Base-by-base conservation (phyloP, 2,329 filamentous ascomycete species). In the Fusarium luffae region DNA sequence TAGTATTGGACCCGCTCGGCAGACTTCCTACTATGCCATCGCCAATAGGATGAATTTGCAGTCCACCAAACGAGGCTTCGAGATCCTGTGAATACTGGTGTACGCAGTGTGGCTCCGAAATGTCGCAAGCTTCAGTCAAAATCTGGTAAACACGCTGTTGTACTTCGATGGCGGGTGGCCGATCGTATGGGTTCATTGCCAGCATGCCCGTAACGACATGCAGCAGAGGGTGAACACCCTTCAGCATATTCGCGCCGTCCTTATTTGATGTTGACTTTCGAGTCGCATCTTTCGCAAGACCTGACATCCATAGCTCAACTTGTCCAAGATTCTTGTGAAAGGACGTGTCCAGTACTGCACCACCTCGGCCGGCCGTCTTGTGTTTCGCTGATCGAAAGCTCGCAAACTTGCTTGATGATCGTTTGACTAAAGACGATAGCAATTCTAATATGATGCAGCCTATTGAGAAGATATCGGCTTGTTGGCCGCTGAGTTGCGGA, bases 361-460 rank as follows among this genome's bases (percentile, higher is more conserved):
- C 88, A 30, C 88, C 88, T 25, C 86, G 81, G 1, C 85, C 85
- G 16, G 84, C 78, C 42, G 80, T 85, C 75, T 89, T 90, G 76
- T 91, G 88, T 75, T 89, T 90, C 5, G 87, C 85, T 2, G 88
- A 85, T 8, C 92, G 89, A 76, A 92, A 89, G 25, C 88, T 84
- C 34, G 88, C 83, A 74, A 93, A 93, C 27, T 89, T 86, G 51
- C 87, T 85, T 2, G 87, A 84, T 55, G 89, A 88, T 70, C 90
- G 89, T 77, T 92, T 92, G 63, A 93, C 79, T 60, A 92, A 82
- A 74, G 92, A 89, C 23, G 89, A 89, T 21, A 93, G 76, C 30
- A 94, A 85, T 68, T 94, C 92, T 18, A 93, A 82, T 64, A 91
- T 91, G 54, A 93, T 85, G 76, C 91, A 92, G 12, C 88, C 92